These are phyloP conservation scores for Prunus davidiana DNA, from an alignment of 306 rosid species.

Conservation along the genomic window DNA sequence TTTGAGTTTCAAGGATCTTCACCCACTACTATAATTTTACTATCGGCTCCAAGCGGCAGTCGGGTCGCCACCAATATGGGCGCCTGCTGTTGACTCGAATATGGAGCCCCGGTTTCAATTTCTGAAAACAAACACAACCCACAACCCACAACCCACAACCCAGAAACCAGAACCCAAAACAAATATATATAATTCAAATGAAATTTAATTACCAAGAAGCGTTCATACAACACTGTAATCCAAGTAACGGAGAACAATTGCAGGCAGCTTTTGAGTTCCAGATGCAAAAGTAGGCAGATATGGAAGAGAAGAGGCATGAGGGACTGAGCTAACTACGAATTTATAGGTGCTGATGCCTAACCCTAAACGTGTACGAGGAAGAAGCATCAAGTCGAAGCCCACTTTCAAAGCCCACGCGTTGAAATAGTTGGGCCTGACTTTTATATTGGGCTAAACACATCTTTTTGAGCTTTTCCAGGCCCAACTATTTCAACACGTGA, in stretches of 20 bases:
- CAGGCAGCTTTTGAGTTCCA: background rate
- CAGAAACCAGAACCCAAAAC: background rate
- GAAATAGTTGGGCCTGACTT: background rate
- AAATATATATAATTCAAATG: background rate
- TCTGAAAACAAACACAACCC: background rate
- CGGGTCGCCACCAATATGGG: slow-evolving; percentile 43
- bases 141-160: slow-evolving; percentile 16
- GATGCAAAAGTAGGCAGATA: background rate
- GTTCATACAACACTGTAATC: background rate
- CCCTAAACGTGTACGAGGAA: background rate
- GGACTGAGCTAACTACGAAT: background rate
- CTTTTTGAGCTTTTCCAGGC: background rate
- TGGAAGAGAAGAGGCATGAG: too few species aligned
- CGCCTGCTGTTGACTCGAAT: slow-evolving; percentile 76
- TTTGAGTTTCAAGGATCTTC: slow-evolving; percentile 60
- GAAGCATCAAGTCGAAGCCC: background rate
- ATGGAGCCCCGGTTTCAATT: slow-evolving; percentile 40
- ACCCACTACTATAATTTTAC: slow-evolving; percentile 19
- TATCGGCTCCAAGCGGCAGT: slow-evolving; percentile 90
- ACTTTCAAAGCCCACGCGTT: too few species aligned
- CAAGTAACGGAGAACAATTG: too few species aligned
- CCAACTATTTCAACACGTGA: background rate
- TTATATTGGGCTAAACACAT: background rate
- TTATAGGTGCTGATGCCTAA: background rate
- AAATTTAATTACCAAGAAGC: background rate